Percentiles rank a stretch among this genome's conserved stretches.
Evolutionary conservation across 176 grass and related monocot genomes (phyloP).

Genomic region (Aegilops tauschii): DNA sequence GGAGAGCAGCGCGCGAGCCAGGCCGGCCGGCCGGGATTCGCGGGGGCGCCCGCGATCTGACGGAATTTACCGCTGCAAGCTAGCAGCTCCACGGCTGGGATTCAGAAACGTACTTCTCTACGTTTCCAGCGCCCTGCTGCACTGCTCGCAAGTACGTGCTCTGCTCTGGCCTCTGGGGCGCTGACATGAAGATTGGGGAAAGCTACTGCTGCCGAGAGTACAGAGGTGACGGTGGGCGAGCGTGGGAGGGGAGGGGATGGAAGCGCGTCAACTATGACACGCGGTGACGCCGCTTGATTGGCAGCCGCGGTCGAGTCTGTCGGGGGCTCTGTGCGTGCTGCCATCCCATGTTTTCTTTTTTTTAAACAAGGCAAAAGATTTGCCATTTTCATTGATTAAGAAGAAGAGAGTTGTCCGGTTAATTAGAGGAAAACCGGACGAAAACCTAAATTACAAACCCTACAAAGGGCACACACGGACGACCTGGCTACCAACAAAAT

Average conservation of each 20-base stretch:
- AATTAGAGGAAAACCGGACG: no score
- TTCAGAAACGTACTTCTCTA: not conserved
- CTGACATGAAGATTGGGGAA: not conserved
- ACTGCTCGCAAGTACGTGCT: not conserved
- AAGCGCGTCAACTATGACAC: conserved; percentile 35
- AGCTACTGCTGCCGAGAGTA: not conserved
- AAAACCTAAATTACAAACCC: no score
- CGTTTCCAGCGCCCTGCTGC: not conserved
- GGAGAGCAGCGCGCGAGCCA: not conserved
- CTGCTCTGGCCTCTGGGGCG: not conserved
- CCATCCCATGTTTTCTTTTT: not conserved
- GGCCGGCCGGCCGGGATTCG: conserved; percentile 28
- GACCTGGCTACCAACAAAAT: no score
- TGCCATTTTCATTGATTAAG: no score
- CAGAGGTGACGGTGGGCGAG: conserved; percentile 14
- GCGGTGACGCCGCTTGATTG: not conserved
- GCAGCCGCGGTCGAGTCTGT: conserved; percentile 38
- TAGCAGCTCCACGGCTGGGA: not conserved
- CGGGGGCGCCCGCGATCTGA: conserved; percentile 29
- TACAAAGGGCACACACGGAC: no score
- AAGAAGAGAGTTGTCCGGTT: no score
- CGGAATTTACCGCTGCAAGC: conserved; percentile 14
- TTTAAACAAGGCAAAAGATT: no score
- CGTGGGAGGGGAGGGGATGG: not conserved
- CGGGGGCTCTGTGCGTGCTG: not conserved